These are phyloP conservation scores for Elymus sibiricus DNA, from an alignment of 176 grass and related monocot species.

Conservation along the genomic window DNA sequence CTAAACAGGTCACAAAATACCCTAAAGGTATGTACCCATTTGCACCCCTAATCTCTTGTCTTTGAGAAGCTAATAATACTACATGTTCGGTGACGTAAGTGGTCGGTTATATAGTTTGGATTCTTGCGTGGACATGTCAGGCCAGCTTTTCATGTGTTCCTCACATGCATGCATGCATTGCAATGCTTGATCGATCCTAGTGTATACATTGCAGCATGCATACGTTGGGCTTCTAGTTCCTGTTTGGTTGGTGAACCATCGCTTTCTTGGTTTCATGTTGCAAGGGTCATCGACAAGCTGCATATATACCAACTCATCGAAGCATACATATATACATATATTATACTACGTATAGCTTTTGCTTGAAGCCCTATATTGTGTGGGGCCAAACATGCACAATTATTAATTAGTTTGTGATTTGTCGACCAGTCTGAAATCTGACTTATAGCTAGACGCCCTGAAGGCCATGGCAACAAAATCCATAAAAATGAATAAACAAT, in stretches of 20 bases:
- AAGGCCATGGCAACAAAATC: neutral
- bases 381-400: neutral
- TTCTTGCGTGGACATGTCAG: neutral
- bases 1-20: neutral
- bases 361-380: neutral
- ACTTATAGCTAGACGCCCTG: neutral
- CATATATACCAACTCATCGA: neutral
- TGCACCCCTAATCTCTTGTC: too few relatives aligned
- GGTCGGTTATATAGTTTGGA: neutral
- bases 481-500: neutral
- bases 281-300: neutral
- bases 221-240: neutral
- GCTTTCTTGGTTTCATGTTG: constrained; percentile 11
- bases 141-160: neutral
- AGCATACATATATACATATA: neutral
- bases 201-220: too few relatives aligned
- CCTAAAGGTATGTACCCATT: too few relatives aligned
- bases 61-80: neutral
- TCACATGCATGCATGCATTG: neutral
- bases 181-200: neutral
- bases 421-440: neutral
- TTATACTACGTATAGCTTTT: too few relatives aligned
- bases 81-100: neutral
- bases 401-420: neutral
- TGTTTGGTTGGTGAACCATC: constrained; percentile 2